Evolutionary conservation across 768 basidiomycete species (phyloP).

Genomic region (Boletus edulis): DNA sequence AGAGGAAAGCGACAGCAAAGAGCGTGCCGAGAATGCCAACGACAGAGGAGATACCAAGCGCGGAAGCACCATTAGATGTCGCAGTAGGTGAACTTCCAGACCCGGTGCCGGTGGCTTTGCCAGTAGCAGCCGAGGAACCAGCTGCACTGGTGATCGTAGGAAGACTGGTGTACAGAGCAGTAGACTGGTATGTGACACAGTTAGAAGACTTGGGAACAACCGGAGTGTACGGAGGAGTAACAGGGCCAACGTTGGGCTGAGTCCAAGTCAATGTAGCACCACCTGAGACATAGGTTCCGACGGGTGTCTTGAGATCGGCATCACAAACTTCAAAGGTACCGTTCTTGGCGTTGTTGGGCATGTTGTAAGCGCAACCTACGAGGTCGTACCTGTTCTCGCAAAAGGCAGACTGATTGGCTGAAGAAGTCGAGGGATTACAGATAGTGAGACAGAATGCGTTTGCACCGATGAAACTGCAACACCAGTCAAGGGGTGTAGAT

Average conservation of each 20-base stretch:
- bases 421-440: constrained; percentile 54
- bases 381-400: constrained; percentile 76
- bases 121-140: background rate
- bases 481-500: background rate
- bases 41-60: constrained; percentile 31
- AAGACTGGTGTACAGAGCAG: constrained; percentile 34
- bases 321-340: constrained; percentile 65
- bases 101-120: constrained; percentile 10
- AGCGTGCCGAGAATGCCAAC: constrained; percentile 35
- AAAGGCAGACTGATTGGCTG: constrained; percentile 39
- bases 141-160: constrained; percentile 5
- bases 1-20: constrained; percentile 38
- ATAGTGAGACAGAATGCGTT: constrained; percentile 65
- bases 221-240: constrained; percentile 41
- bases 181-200: constrained; percentile 38
- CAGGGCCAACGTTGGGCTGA: constrained; percentile 38
- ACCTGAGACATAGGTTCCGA: constrained; percentile 46
- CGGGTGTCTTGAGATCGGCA: constrained; percentile 60
- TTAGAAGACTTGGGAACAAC: constrained; percentile 41
- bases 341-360: constrained; percentile 57
- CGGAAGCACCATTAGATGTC: constrained; percentile 21
- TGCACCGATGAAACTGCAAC: constrained; percentile 60
- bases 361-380: constrained; percentile 73
- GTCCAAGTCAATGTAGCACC: constrained; percentile 43
- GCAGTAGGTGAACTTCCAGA: constrained; percentile 13